Evolutionary conservation across 2,329 filamentous ascomycete genomes (phyloP).

Genomic region (Onygenales sp.): DNA sequence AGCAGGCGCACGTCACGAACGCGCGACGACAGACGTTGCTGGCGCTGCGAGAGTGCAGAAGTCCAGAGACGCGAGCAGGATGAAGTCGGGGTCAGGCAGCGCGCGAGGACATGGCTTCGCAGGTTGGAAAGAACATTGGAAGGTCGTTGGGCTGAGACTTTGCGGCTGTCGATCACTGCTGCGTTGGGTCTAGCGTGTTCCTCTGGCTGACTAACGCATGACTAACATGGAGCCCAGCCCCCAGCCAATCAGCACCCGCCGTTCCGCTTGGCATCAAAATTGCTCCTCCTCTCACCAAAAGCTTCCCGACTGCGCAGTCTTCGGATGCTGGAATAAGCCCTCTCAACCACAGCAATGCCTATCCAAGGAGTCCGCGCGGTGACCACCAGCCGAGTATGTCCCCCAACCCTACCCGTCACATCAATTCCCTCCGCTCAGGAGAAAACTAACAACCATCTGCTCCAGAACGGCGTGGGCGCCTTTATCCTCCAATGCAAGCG

Average conservation of each 20-base stretch:
- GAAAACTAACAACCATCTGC: constrained; percentile 4
- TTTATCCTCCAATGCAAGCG: constrained; percentile 97
- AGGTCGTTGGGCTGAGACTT: neutral
- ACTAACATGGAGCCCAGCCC: neutral
- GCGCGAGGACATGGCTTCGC: too few relatives aligned
- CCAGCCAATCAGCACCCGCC: constrained; percentile 17
- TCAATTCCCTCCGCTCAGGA: neutral
- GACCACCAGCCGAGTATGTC: constrained; percentile 48
- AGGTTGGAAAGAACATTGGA: too few relatives aligned
- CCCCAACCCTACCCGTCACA: too few relatives aligned
- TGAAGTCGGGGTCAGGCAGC: too few relatives aligned
- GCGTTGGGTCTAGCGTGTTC: neutral
- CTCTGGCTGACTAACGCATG: neutral
- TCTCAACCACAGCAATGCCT: constrained; percentile 26
- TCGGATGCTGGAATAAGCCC: neutral
- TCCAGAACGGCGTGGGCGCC: constrained; percentile 86
- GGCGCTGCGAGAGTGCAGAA: too few relatives aligned
- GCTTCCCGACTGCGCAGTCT: constrained; percentile 6
- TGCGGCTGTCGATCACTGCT: neutral
- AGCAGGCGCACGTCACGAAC: too few relatives aligned
- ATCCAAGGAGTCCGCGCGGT: constrained; percentile 43
- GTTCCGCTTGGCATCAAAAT: neutral
- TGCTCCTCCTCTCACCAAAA: constrained; percentile 14
- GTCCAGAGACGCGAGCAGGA: too few relatives aligned
- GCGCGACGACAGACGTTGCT: too few relatives aligned